Evolutionary conservation across 1,284 basidiomycete species (phyloP), one percentile per base, ranked within the genome.

Genomic region (Psilocybe mexicana): DNA sequence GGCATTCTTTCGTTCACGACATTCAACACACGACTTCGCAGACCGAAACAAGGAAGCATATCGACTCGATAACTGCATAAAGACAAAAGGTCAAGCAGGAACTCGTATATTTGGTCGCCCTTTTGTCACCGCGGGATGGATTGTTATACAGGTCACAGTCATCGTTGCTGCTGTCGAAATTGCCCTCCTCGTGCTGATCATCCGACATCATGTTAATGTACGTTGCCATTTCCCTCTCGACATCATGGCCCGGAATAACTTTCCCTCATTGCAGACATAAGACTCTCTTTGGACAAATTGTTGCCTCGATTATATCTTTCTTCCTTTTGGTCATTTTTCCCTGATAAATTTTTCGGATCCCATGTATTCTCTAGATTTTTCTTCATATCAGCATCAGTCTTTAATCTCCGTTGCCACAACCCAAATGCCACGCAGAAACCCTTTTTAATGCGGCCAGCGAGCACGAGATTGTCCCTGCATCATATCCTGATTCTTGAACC

Each of bases 51-150:
- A 75, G 61, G 72, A 72, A 56, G 67, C 63, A 23, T 52, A 59
- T 52, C 24, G 50, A 47, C 26, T 64, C 52, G 63, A 67, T 38
- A 46, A 59, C 25, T 60, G 65, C 68, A 72, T 83, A 5, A 70
- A 77, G 48, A 87, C 85, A 1, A 76, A 79, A 23, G 87, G 87
- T 0, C 84, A 87, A 63, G 80, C 84, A 52, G 76, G 76, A 35
- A 79, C 76, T 38, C 81, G 84, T 6, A 77, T 88, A 6, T 90
- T 86, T 64, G 90, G 90, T 0, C 77, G 88, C 24, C 89, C 90
- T 11, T 93, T 92, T 68, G 70, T 87, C n/a, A 92, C 91, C 0
- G 89, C 92, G 11, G 92, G 92, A 4, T 83, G 86, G 77, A 84
- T 87, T 51, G 87, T 91, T 1, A 62, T 90, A 1, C 73, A 78